Conservation (phyloP, 805 yeast species). For the Ogataea allantospora region DNA sequence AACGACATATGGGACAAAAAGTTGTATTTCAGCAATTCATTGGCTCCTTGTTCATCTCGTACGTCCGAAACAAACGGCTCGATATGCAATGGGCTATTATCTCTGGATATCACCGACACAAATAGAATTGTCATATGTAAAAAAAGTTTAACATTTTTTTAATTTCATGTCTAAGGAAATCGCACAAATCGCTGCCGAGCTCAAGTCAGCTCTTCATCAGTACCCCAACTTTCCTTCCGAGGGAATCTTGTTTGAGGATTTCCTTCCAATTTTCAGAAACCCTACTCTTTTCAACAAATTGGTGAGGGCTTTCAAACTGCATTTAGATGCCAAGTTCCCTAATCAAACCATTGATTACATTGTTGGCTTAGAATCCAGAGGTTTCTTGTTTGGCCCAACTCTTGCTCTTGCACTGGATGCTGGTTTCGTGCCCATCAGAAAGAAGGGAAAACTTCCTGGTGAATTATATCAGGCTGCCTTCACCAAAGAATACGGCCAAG, state of each 20-base stretch:
- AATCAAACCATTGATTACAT: slow-evolving; percentile 70
- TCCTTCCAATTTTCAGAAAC: slow-evolving; percentile 85
- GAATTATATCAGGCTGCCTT: slow-evolving; percentile 67
- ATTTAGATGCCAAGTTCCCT: slow-evolving; percentile 55
- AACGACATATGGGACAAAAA: slow-evolving; percentile 75
- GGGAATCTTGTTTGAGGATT: slow-evolving; percentile 94
- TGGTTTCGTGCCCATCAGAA: slow-evolving; percentile 94
- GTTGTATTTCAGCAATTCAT: slow-evolving; percentile 57
- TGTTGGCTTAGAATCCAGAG: slow-evolving; percentile 95
- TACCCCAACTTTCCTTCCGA: slow-evolving; percentile 93
- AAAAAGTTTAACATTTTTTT: neutral
- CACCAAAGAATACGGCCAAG: slow-evolving; percentile 90
- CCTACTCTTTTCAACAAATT: slow-evolving; percentile 81
- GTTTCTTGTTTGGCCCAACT: slow-evolving; percentile 94
- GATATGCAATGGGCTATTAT: slow-evolving; percentile 57
- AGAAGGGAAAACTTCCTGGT: slow-evolving; percentile 95
- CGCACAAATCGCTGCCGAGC: slow-evolving; percentile 39
- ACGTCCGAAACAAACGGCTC: slow-evolving; percentile 45
- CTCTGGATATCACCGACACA: slow-evolving; percentile 56
- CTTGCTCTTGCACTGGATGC: slow-evolving; percentile 85
- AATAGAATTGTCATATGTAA: slow-evolving; percentile 41
- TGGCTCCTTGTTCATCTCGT: slow-evolving; percentile 29
- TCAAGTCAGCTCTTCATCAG: slow-evolving; percentile 59
- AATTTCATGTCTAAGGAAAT: slow-evolving; percentile 25
- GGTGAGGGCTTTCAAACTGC: slow-evolving; percentile 74